phyloP scores from a whole-genome alignment of 2,329 filamentous ascomycete species.

The Penicillium oxalicum region DNA sequence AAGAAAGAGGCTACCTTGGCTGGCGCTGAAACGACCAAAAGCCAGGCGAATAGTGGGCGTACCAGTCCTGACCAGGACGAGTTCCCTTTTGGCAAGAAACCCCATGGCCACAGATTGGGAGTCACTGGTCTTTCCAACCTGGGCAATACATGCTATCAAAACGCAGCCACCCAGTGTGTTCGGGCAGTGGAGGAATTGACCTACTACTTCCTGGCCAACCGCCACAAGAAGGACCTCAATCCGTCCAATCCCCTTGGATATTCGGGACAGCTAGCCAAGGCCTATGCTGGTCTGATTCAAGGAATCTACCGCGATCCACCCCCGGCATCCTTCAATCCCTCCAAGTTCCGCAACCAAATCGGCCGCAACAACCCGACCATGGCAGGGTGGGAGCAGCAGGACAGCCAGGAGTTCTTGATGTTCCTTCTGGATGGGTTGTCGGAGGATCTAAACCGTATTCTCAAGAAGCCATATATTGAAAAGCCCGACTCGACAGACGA shows the following conservation, averaged over 20 bases:
- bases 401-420: slow-evolving; percentile 93
- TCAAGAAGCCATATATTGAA: slow-evolving; percentile 94
- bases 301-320: slow-evolving; percentile 69
- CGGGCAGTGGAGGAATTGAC: slow-evolving; percentile 89
- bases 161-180: slow-evolving; percentile 91
- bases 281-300: slow-evolving; percentile 69
- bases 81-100: slow-evolving; percentile 62
- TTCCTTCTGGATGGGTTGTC: slow-evolving; percentile 92
- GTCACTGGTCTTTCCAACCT: slow-evolving; percentile 81
- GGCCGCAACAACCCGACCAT: slow-evolving; percentile 79
- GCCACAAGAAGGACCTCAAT: slow-evolving; percentile 77
- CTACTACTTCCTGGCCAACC: slow-evolving; percentile 74
- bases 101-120: slow-evolving; percentile 59
- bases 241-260: slow-evolving; percentile 77
- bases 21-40: slow-evolving; percentile 31
- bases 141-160: slow-evolving; percentile 99
- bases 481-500: slow-evolving; percentile 97
- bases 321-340: slow-evolving; percentile 65
- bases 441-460: slow-evolving; percentile 88
- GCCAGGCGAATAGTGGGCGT: slow-evolving; percentile 52
- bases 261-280: slow-evolving; percentile 76
- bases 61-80: slow-evolving; percentile 63
- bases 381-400: slow-evolving; percentile 91
- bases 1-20: slow-evolving; percentile 29
- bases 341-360: slow-evolving; percentile 74